Evolutionary conservation across 148 eudicot species (phyloP).

Genomic region (Chenopodium suecicum): DNA sequence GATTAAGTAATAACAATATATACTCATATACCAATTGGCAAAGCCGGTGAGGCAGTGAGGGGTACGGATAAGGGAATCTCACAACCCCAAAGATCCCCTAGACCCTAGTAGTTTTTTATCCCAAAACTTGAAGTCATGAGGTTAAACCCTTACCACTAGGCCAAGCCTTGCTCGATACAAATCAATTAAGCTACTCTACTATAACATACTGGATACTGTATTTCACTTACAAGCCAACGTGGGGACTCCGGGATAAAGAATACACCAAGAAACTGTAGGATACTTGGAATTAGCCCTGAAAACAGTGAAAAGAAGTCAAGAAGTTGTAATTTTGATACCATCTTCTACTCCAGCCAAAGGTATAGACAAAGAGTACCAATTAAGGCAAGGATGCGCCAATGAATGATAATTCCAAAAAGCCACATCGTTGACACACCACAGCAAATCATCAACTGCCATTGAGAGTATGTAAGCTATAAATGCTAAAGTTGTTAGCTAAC

Average conservation of each 20-base stretch:
- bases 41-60: no score
- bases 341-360: not conserved
- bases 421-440: constrained; percentile 61
- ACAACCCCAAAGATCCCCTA: no score
- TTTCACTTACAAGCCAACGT: constrained; percentile 64
- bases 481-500: not conserved
- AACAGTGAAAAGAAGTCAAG: constrained; percentile 30
- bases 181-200: no score
- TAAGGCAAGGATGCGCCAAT: constrained; percentile 60
- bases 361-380: constrained; percentile 38
- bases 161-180: no score
- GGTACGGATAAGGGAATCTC: no score
- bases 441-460: constrained; percentile 66
- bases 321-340: constrained; percentile 4
- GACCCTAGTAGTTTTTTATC: no score
- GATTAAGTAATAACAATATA: not conserved
- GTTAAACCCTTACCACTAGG: no score
- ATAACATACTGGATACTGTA: not conserved
- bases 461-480: constrained; percentile 7
- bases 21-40: no score
- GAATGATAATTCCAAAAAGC: constrained; percentile 49
- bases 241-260: constrained; percentile 82
- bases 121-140: no score
- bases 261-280: constrained; percentile 54
- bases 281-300: constrained; percentile 61